Conservation (phyloP, 2,329 filamentous ascomycete species). For the Fusarium temperatum region DNA sequence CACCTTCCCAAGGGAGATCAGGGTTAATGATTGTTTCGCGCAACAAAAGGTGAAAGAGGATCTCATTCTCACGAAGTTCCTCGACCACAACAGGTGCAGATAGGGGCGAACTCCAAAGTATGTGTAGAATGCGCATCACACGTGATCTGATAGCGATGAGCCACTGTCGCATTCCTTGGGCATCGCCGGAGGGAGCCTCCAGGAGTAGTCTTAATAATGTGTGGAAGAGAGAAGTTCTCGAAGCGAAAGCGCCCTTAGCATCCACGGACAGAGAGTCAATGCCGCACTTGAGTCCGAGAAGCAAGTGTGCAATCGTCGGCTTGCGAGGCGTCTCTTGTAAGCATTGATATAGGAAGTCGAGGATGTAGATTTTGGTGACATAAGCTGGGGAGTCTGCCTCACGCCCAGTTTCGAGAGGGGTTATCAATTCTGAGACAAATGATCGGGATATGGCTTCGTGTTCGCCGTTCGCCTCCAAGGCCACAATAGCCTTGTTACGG, state of each 20-base stretch:
- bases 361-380: constrained; percentile 81
- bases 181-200: constrained; percentile 71
- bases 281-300: constrained; percentile 87
- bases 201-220: constrained; percentile 77
- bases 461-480: constrained; percentile 84
- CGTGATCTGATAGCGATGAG: constrained; percentile 74
- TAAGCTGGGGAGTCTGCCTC: constrained; percentile 77
- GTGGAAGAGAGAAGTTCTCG: constrained; percentile 83
- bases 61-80: constrained; percentile 81
- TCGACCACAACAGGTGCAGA: constrained; percentile 78
- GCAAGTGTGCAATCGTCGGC: constrained; percentile 88
- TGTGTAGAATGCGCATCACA: constrained; percentile 76
- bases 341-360: constrained; percentile 86
- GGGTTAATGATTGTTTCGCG: constrained; percentile 76
- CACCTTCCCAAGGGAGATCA: constrained; percentile 77
- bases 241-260: constrained; percentile 74
- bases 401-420: constrained; percentile 76
- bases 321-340: constrained; percentile 77
- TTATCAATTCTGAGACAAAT: constrained; percentile 74
- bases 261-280: constrained; percentile 75
- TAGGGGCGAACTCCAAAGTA: constrained; percentile 84
- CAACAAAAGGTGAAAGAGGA: constrained; percentile 80
- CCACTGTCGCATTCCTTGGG: constrained; percentile 71
- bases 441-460: constrained; percentile 81
- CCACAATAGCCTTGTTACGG: constrained; percentile 85